phyloP scores from a whole-genome alignment of 257 asterid genomes.

The Buddleja alternifolia region DNA sequence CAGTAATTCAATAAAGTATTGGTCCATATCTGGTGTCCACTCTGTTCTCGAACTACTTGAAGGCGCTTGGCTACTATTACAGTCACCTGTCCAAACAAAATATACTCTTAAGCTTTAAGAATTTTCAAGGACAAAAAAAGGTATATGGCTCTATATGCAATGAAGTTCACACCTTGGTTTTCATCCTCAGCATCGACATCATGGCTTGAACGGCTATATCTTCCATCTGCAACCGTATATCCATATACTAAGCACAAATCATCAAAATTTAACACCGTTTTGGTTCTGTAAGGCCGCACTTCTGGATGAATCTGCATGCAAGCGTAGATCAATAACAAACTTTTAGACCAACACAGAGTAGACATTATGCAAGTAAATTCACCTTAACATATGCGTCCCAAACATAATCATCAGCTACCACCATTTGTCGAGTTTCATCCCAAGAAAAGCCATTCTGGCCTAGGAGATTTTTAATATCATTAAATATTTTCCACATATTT shows the following conservation, averaged over 20 bases:
- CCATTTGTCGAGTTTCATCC: conserved; percentile 49
- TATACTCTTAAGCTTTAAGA: conserved; percentile 3
- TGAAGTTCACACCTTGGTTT: conserved; percentile 34
- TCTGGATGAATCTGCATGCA: conserved; percentile 46
- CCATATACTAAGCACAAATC: conserved; percentile 47
- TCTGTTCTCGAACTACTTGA: conserved; percentile 46
- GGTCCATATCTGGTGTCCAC: conserved; percentile 47
- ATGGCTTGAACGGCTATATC: conserved; percentile 52
- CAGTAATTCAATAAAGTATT: conserved; percentile 42
- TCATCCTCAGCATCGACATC: conserved; percentile 47
- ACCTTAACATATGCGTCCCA: conserved; percentile 52
- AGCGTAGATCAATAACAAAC: not conserved
- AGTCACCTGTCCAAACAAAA: conserved; percentile 39
- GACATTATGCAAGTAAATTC: not conserved
- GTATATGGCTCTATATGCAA: conserved; percentile 16
- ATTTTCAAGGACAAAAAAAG: no score
- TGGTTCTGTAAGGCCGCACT: conserved; percentile 39
- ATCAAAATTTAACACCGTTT: conserved; percentile 40
- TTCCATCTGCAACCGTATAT: conserved; percentile 48
- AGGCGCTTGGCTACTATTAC: conserved; percentile 29
- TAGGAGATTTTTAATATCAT: conserved; percentile 43
- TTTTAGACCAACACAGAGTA: not conserved
- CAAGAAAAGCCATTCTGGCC: conserved; percentile 48
- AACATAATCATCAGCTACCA: conserved; percentile 41
- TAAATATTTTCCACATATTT: conserved; percentile 49